Percentiles rank a stretch among this genome's conserved stretches.
Evolutionary conservation across 345 rosid species (phyloP).

Genomic region (Gossypium rotundifolium): DNA sequence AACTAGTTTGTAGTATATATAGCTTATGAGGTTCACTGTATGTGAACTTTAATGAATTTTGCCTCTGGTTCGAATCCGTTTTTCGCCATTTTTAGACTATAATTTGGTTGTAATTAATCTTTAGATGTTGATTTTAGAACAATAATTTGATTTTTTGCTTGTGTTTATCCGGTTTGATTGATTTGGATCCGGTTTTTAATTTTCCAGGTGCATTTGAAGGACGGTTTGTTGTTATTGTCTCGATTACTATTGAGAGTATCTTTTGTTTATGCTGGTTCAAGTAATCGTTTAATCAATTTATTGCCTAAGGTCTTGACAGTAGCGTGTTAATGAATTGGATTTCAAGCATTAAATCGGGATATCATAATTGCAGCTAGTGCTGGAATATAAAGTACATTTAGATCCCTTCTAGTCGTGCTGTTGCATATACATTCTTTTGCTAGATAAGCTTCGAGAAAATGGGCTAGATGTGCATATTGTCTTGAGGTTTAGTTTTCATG

Average conservation of each 20-base stretch:
- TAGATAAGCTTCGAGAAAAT: neutral
- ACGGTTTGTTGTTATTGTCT: neutral
- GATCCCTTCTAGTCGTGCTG: neutral
- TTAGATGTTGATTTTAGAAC: constrained; percentile 8
- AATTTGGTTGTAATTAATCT: neutral
- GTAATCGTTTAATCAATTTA: neutral
- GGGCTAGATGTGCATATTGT: constrained; percentile 4
- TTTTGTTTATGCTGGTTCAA: neutral
- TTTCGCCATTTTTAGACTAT: neutral
- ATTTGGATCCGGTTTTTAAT: constrained; percentile 18
- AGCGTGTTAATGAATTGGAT: constrained; percentile 8
- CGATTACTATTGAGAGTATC: neutral
- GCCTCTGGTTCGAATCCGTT: neutral
- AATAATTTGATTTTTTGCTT: neutral
- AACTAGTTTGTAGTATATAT: neutral
- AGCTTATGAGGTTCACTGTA: neutral
- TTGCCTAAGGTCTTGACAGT: neutral
- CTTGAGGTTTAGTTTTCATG: constrained; percentile 11
- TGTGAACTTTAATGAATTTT: neutral
- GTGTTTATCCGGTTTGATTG: neutral
- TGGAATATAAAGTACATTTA: constrained; percentile 13
- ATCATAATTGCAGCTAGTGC: constrained; percentile 14
- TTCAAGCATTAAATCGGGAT: constrained; percentile 20
- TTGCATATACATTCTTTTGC: neutral
- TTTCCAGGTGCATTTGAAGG: constrained; percentile 1